Base-by-base conservation (phyloP, 1,139 yeast species). In the Saccharomyces hybrid region DNA sequence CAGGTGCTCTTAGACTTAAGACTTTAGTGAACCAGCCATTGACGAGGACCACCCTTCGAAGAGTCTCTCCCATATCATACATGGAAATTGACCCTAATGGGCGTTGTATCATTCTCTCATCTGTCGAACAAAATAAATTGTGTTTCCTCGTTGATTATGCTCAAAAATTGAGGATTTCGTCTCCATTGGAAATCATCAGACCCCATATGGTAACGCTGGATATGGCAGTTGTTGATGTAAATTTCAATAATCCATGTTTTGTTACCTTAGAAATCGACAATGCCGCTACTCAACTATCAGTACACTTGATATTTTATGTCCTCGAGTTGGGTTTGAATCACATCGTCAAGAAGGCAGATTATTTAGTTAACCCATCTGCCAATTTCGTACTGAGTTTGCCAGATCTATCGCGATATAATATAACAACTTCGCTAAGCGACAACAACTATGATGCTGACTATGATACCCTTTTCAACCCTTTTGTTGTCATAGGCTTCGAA, bases 321-420 rank as follows among this genome's bases (percentile, higher is more conserved):
- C 72, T 91, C 31, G 98, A 93, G 68, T 78, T 88, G 52, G 96
- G 98, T 0, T 73, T 91, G 53, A 90, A 91, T 64, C 87, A 85
- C 65, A 79, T 90, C 1, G 76, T 85, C 2, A 79, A 78, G 55
- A 77, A 75, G 56, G 74, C 79, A 55, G 67, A 79, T 2, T 77
- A 71, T 34, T 67, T 61, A 8, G 70, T 81, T 2, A 75, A 76
- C 5, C 64, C 62, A 29, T 23, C 42, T 14, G 76, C 80, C 46
- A 76, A 74, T 57, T 69, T 75, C 51, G 23, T 67, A 3, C 53
- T 66, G 56, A 57, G 61, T 2, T 55, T 68, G 16, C 70, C 71
- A 1, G 62, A 62, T 47, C 53, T 67, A 47, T 53, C 60, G 16
- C 59, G 57, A 51, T 66, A 61, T 51, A 57, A 57, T 8, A 63